Percentiles rank a stretch among this genome's conserved stretches.
Evolutionary conservation across 2,329 filamentous ascomycete species (phyloP).

Genomic region (Polytolypa hystricis): DNA sequence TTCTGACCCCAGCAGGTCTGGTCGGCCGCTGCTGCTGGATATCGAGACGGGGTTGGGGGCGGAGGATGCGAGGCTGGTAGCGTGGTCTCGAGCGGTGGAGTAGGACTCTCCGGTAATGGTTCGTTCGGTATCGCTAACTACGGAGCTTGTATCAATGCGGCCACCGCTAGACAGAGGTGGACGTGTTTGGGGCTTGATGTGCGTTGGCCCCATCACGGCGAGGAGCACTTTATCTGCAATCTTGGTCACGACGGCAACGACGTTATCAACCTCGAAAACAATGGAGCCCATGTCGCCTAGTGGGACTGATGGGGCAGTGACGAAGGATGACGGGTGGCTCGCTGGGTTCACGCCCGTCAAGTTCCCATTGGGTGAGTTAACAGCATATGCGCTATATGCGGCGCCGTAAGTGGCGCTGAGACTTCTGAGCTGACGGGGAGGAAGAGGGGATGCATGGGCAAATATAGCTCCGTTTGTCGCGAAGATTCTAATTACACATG

Average conservation of each 20-base stretch:
- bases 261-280: constrained; percentile 31
- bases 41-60: constrained; percentile 8
- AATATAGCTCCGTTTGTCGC: constrained; percentile 35
- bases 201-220: constrained; percentile 27
- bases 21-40: not conserved
- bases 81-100: constrained; percentile 4
- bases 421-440: constrained; percentile 30
- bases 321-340: constrained; percentile 32
- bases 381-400: constrained; percentile 33
- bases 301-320: constrained; percentile 30
- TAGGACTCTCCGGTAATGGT: constrained; percentile 6
- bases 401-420: constrained; percentile 34
- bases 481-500: constrained; percentile 30
- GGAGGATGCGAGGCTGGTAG: constrained; percentile 11
- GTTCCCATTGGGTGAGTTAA: constrained; percentile 29
- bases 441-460: constrained; percentile 29
- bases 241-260: constrained; percentile 30
- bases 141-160: constrained; percentile 6
- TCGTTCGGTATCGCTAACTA: constrained; percentile 11
- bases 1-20: not conserved
- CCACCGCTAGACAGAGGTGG: constrained; percentile 1
- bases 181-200: not conserved
- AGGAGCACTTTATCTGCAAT: constrained; percentile 34
- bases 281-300: constrained; percentile 34
- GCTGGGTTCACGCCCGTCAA: constrained; percentile 33